These are phyloP conservation scores for Mallotus nudiflorus DNA, from an alignment of 345 rosid species.

Conservation along the genomic window DNA sequence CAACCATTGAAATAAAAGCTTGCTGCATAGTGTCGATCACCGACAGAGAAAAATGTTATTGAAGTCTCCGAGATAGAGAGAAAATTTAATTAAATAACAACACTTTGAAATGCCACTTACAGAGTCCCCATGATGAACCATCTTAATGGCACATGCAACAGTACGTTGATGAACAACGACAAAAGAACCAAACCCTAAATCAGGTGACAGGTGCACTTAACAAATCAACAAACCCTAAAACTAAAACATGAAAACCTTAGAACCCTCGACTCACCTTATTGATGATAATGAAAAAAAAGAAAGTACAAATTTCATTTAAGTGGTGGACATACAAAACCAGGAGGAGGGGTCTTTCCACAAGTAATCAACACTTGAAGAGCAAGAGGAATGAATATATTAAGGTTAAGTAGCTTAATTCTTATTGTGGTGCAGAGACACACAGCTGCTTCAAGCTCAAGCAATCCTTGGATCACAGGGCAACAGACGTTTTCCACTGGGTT, in stretches of 20 bases:
- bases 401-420: conserved; percentile 46
- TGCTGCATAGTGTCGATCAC: too few relatives aligned
- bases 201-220: not conserved
- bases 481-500: conserved; percentile 43
- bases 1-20: too few relatives aligned
- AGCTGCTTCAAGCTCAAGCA: conserved; percentile 53
- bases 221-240: not conserved
- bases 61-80: too few relatives aligned
- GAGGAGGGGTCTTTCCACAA: conserved; percentile 47
- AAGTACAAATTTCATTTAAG: not conserved
- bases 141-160: too few relatives aligned
- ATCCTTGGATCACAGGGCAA: conserved; percentile 42
- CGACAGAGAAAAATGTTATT: too few relatives aligned
- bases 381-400: conserved; percentile 44
- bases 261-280: not conserved
- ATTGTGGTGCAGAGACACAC: conserved; percentile 43
- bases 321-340: conserved; percentile 44
- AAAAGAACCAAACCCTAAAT: too few relatives aligned
- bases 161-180: too few relatives aligned
- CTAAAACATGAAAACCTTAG: not conserved
- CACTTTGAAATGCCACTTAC: too few relatives aligned
- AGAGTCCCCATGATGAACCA: too few relatives aligned
- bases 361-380: conserved; percentile 43
- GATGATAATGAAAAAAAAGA: too few relatives aligned
- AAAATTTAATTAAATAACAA: too few relatives aligned